Base-by-base conservation (phyloP, 192 early-diverging fungal genomes). In the Phycomyces nitens region DNA sequence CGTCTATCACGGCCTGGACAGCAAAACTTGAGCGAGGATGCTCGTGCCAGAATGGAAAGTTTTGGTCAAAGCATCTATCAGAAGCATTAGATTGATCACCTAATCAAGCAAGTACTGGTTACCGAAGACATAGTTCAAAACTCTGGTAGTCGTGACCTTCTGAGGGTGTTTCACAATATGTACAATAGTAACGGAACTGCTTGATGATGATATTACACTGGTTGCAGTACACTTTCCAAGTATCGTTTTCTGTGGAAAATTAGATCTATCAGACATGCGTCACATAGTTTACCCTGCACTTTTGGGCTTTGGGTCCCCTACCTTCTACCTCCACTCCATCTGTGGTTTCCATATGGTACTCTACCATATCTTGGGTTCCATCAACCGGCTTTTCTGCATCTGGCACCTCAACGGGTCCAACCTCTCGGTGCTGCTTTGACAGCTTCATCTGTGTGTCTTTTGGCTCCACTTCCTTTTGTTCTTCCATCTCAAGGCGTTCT, bases 21-120 rank as follows among this genome's bases (percentile, higher is more conserved):
- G 94, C 94, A 80, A 95, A 95, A n/a, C 80, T 81, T 2, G 87
- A 81, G 1, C 84, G 81, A 23, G 90, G 87, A 69, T 95, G 94
- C 14, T 84, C 79, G 66, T 95, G 94, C 42, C 78, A 78, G 6
- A 72, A 64, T 11, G 88, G 89, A 58, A 89, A 90, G 42, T 75
- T 67, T 53, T 88, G 83, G 16, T 82, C 79, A 62, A 88, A 93
- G 69, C 89, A 91, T 63, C 77, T 80, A 23, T 79, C 40, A 24
- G 58, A 53, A 26, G 69, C 38, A 75, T 56, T 3, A 62, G 14
- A 22, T 34, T 7, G 7, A 34, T 34, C 7, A 34, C 7, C 29
- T 34, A 2, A 34, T 34, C 29, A 34, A 34, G 2, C 2, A 34
- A 34, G 7, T 34, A 5, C 40, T 44, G 11, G 39, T 65, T 70